Percentiles rank a stretch among this genome's conserved stretches.
Evolutionary conservation across 2,329 filamentous ascomycete species (phyloP).

Genomic region (Monilinia laxa): DNA sequence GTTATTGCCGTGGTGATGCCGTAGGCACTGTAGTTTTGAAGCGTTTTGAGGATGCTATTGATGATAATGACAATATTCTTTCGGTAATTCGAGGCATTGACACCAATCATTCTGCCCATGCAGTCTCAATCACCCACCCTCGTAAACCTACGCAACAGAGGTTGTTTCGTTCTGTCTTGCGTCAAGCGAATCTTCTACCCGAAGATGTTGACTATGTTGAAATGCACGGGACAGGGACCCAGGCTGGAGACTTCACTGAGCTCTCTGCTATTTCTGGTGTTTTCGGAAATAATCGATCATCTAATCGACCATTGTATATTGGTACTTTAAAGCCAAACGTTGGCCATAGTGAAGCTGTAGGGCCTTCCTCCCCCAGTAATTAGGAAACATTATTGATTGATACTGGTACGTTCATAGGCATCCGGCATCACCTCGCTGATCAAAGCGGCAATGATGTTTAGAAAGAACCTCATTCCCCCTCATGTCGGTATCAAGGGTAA

Average conservation of each 20-base stretch:
- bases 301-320: conserved; percentile 24
- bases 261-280: conserved; percentile 23
- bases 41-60: conserved; percentile 48
- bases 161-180: conserved; percentile 25
- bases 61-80: conserved; percentile 46
- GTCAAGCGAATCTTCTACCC: conserved; percentile 23
- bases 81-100: conserved; percentile 45
- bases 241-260: conserved; percentile 30
- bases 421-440: conserved; percentile 35
- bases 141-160: conserved; percentile 45
- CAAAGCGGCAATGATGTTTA: conserved; percentile 32
- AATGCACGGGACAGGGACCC: conserved; percentile 30
- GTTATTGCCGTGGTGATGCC: conserved; percentile 65
- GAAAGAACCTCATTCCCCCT: conserved; percentile 27
- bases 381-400: background rate
- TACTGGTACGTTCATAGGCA: background rate
- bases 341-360: conserved; percentile 30
- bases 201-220: conserved; percentile 32
- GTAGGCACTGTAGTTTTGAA: conserved; percentile 57
- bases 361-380: conserved; percentile 4
- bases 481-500: conserved; percentile 28
- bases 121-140: conserved; percentile 47
- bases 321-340: conserved; percentile 35
- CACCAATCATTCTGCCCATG: conserved; percentile 48
- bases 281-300: conserved; percentile 25